A percentile compares a stretch with the other conserved stretches of the same genome.
Conservation (phyloP, 176 grass and related monocot species). For the Avena sativa region DNA sequence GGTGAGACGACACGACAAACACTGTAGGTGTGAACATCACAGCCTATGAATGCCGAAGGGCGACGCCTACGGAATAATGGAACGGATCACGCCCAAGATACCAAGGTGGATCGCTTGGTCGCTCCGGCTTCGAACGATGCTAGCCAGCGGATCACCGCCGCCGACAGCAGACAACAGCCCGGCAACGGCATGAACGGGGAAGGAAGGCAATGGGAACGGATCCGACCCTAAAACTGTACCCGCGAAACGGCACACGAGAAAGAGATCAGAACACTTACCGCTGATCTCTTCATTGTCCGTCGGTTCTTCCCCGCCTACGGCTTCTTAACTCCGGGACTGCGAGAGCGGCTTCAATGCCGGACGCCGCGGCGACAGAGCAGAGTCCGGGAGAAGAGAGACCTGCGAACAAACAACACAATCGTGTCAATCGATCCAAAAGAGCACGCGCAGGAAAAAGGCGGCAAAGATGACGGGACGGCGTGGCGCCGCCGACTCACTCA, state of each 20-base stretch:
- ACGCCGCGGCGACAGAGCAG: not conserved
- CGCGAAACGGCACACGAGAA: not conserved
- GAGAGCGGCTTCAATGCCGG: slow-evolving; percentile 42
- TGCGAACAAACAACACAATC: not conserved
- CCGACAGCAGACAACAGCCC: not conserved
- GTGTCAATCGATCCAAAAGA: slow-evolving; percentile 21
- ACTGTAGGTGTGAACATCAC: not conserved
- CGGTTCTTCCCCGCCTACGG: not conserved
- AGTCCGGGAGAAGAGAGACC: not conserved
- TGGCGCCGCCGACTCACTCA: not conserved
- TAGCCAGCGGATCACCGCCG: slow-evolving; percentile 3
- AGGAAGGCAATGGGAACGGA: not conserved
- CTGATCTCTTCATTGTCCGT: slow-evolving; percentile 70
- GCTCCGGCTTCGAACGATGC: not conserved
- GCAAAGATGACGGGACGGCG: not conserved
- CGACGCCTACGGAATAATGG: not conserved
- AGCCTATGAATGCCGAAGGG: not conserved
- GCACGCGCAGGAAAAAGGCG: not conserved
- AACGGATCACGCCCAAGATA: slow-evolving; percentile 10
- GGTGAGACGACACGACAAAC: not conserved
- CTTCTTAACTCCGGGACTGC: slow-evolving; percentile 1
- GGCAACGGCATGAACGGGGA: not conserved
- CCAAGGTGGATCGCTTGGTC: not conserved
- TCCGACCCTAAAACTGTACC: not conserved
- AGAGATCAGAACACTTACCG: slow-evolving; percentile 52